Evolutionary conservation across 208 protist genomes (phyloP).

Genomic region (Angomonas ambiguus): DNA sequence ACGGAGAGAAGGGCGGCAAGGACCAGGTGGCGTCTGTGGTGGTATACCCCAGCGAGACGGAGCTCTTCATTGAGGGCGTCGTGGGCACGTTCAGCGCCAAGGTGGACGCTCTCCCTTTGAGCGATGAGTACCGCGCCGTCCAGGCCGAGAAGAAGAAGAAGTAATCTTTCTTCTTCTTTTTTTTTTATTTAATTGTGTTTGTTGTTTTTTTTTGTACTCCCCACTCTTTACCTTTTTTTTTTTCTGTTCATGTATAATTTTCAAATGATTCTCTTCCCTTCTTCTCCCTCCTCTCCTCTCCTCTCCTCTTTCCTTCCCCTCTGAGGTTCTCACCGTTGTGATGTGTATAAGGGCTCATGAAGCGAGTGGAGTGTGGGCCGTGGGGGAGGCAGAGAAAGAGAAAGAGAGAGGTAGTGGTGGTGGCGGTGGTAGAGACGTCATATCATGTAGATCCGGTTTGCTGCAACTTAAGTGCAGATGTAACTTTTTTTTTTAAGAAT

Average conservation of each 20-base stretch:
- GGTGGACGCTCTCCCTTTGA: constrained; percentile 65
- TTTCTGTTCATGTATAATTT: constrained; percentile 8
- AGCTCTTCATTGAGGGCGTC: constrained; percentile 78
- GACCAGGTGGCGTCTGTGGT: constrained; percentile 56
- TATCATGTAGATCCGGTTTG: background rate
- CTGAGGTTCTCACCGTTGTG: no score
- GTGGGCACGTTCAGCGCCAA: constrained; percentile 77
- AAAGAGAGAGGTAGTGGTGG: no score
- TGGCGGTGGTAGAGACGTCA: background rate
- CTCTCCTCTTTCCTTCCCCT: no score
- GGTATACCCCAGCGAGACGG: constrained; percentile 70
- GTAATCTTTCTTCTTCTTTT: constrained; percentile 10
- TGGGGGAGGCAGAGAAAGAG: no score
- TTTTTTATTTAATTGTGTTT: background rate
- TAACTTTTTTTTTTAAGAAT: no score
- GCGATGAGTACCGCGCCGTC: constrained; percentile 43
- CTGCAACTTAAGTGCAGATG: no score
- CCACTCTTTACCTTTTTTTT: constrained; percentile 8
- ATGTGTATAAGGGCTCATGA: no score
- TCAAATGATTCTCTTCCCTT: background rate
- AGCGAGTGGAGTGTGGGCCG: no score
- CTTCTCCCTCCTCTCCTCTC: no score
- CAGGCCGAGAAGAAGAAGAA: constrained; percentile 17
- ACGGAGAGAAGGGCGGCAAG: background rate
- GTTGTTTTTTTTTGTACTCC: background rate